Conservation (phyloP, 495 filamentous ascomycete species). For the Hypoxylon rickii region DNA sequence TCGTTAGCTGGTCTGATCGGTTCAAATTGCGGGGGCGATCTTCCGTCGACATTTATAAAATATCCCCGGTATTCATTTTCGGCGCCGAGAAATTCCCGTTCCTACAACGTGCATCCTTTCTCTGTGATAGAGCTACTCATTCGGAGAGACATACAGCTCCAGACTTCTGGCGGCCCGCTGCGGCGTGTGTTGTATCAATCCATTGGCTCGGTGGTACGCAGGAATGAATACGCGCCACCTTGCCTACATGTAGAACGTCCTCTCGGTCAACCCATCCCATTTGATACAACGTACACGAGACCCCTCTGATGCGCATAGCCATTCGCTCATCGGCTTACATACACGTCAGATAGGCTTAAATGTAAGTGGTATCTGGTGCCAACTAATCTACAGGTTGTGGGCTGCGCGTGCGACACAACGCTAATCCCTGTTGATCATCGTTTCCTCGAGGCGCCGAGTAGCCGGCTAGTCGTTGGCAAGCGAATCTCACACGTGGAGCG, state of each 20-base stretch:
- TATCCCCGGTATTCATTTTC: conserved; percentile 5
- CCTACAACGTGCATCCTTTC: background rate
- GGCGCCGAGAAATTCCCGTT: background rate
- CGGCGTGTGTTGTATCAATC: no score
- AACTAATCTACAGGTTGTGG: background rate
- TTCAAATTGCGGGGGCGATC: conserved; percentile 1
- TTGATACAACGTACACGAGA: background rate
- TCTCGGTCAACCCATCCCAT: background rate
- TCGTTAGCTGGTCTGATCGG: background rate
- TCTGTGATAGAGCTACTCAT: background rate
- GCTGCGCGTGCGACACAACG: background rate
- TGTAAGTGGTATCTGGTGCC: background rate
- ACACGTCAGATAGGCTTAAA: background rate
- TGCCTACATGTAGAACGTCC: no score
- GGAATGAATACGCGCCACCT: no score
- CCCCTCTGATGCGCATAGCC: background rate
- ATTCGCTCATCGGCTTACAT: background rate
- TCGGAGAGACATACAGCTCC: background rate
- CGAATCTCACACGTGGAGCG: conserved; percentile 22
- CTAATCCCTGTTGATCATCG: conserved; percentile 1
- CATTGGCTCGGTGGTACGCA: no score
- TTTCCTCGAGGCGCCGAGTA: conserved; percentile 10
- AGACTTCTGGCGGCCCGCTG: background rate
- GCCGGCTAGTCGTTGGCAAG: conserved; percentile 6
- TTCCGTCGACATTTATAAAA: background rate